Evolutionary conservation across 345 rosid genomes (phyloP).

Genomic region (Camelina laxa): DNA sequence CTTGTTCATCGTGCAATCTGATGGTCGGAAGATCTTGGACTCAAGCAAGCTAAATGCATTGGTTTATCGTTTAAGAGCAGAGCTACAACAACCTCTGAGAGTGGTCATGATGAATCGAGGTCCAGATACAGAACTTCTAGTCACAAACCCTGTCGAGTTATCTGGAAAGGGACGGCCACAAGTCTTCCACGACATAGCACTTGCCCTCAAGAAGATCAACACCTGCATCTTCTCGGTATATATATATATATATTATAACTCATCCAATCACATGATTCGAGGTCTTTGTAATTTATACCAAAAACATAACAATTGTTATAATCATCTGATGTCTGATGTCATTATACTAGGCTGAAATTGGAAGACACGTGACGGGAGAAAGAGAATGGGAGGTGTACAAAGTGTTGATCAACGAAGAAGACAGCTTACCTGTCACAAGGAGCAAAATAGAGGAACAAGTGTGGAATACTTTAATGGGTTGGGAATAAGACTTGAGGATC

Average conservation of each 20-base stretch:
- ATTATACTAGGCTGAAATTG: constrained; percentile 74
- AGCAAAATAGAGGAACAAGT: constrained; percentile 75
- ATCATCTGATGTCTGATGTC: neutral
- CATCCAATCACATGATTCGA: constrained; percentile 4
- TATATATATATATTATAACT: constrained; percentile 17
- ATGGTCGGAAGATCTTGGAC: constrained; percentile 88
- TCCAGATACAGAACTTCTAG: constrained; percentile 89
- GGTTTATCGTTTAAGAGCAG: constrained; percentile 66
- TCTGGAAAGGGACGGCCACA: constrained; percentile 96
- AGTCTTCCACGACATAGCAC: constrained; percentile 85
- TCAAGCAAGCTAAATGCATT: constrained; percentile 75
- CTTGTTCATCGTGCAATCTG: constrained; percentile 82
- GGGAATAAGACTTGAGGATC: constrained; percentile 55
- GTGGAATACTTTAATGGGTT: constrained; percentile 91
- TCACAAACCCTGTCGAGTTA: constrained; percentile 92
- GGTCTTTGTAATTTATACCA: neutral
- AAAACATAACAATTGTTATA: neutral
- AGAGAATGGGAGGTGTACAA: constrained; percentile 95
- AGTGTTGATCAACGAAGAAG: constrained; percentile 81
- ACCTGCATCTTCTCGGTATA: constrained; percentile 86
- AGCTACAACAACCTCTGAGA: constrained; percentile 78
- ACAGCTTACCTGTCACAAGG: constrained; percentile 51
- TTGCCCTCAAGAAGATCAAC: constrained; percentile 76
- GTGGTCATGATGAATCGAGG: constrained; percentile 79
- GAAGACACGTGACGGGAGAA: constrained; percentile 71